Percentiles rank a stretch among this genome's conserved stretches.
Evolutionary conservation across 2,329 filamentous ascomycete species (phyloP).

Genomic region (Cladosporium sp.): DNA sequence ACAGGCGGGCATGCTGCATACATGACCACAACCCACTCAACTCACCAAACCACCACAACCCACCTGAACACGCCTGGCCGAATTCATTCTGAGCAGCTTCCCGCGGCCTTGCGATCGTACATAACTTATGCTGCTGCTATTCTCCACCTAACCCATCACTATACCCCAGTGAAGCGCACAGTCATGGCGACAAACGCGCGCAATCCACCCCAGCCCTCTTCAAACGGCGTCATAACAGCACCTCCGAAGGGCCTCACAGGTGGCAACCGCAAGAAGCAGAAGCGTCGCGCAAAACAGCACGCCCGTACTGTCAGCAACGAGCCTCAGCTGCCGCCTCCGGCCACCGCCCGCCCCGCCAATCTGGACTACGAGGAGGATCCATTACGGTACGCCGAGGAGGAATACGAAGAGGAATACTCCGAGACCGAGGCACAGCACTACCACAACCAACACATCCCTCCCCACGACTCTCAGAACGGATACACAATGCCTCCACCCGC

Average conservation of each 20-base stretch:
- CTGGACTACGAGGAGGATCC: conserved; percentile 24
- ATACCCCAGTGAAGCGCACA: conserved; percentile 16
- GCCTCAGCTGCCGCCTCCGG: conserved; percentile 30
- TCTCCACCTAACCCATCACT: conserved; percentile 4
- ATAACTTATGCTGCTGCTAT: background rate
- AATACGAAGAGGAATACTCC: conserved; percentile 21
- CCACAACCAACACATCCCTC: conserved; percentile 29
- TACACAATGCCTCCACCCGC: conserved; percentile 19
- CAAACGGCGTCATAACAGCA: conserved; percentile 37
- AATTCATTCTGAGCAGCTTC: background rate
- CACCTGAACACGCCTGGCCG: background rate
- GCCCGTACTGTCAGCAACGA: conserved; percentile 54
- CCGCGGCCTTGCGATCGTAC: background rate
- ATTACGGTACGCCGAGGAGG: conserved; percentile 21
- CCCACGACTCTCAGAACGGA: conserved; percentile 37
- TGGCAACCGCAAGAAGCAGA: conserved; percentile 92
- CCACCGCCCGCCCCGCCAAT: conserved; percentile 17
- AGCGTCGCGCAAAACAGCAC: conserved; percentile 78
- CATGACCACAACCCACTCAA: too few relatives aligned
- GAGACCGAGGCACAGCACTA: conserved; percentile 19
- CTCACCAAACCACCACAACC: background rate
- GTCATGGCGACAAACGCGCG: conserved; percentile 26
- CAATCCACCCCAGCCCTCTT: conserved; percentile 17
- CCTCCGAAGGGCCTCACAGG: conserved; percentile 28
- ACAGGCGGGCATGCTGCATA: too few relatives aligned